Evolutionary conservation across 2,329 filamentous ascomycete genomes (phyloP).

Genomic region (Fusarium duplospermum): DNA sequence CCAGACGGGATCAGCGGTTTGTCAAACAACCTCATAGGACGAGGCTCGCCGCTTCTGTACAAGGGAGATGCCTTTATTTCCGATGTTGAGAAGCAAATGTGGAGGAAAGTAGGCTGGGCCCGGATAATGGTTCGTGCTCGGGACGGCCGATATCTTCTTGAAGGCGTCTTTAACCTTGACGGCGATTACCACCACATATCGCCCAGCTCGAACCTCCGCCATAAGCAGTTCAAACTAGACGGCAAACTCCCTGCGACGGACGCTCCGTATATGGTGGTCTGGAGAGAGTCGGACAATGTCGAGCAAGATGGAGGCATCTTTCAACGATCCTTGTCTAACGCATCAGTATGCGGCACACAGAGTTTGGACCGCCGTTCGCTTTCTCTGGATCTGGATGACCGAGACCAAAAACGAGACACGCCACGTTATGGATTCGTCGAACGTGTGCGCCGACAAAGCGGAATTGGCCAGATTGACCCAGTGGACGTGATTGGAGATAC

Average conservation of each 20-base stretch:
- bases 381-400: not conserved
- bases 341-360: slow-evolving; percentile 1
- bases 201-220: slow-evolving; percentile 24
- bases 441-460: not conserved
- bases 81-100: not conserved
- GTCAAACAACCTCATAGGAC: not conserved
- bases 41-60: slow-evolving; percentile 8
- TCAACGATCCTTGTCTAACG: not conserved
- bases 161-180: slow-evolving; percentile 34
- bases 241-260: not conserved
- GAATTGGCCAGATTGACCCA: not conserved
- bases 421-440: not conserved
- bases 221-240: not conserved
- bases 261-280: slow-evolving; percentile 23
- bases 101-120: slow-evolving; percentile 21
- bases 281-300: slow-evolving; percentile 16
- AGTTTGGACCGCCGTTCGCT: not conserved
- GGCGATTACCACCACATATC: slow-evolving; percentile 29
- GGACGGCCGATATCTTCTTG: slow-evolving; percentile 7
- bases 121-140: slow-evolving; percentile 28
- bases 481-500: slow-evolving; percentile 73
- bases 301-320: not conserved
- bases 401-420: not conserved
- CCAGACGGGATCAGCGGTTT: slow-evolving; percentile 4
- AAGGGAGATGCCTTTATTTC: slow-evolving; percentile 18